These are phyloP conservation scores for Chiua virens DNA, from an alignment of 768 basidiomycete species.

Conservation along the genomic window DNA sequence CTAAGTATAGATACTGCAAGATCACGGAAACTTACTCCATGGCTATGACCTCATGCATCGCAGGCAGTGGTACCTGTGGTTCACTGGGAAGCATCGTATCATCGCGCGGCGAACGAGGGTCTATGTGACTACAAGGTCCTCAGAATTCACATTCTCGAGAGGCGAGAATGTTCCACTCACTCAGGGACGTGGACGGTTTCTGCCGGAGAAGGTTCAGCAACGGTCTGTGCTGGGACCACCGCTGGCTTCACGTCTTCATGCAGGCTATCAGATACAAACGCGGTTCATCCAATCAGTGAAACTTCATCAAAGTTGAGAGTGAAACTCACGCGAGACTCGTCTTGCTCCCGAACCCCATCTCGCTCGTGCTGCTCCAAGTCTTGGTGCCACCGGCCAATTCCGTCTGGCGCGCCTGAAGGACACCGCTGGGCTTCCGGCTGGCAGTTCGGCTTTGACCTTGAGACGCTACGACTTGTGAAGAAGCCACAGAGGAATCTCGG, in stretches of 20 bases:
- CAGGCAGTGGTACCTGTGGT: constrained; percentile 31
- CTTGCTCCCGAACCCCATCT: constrained; percentile 20
- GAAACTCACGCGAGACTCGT: constrained; percentile 19
- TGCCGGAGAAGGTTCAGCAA: constrained; percentile 21
- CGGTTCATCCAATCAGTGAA: background rate
- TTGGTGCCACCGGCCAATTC: constrained; percentile 32
- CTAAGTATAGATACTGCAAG: background rate
- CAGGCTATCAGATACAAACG: constrained; percentile 7
- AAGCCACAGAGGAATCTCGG: constrained; percentile 24
- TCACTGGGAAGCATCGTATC: constrained; percentile 25
- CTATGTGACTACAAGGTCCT: constrained; percentile 13
- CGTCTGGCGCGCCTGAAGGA: constrained; percentile 26
- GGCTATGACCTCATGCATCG: constrained; percentile 36
- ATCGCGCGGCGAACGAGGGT: constrained; percentile 35
- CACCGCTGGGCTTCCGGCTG: constrained; percentile 28
- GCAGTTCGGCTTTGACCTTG: constrained; percentile 20
- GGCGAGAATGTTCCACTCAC: constrained; percentile 12
- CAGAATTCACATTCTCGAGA: background rate
- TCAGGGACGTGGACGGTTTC: constrained; percentile 33
- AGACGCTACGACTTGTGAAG: constrained; percentile 21
- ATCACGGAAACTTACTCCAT: constrained; percentile 12
- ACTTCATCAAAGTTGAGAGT: background rate
- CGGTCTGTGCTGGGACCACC: constrained; percentile 7
- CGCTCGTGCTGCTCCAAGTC: constrained; percentile 31
- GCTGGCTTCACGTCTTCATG: constrained; percentile 27